Percentiles rank a stretch among this genome's conserved stretches.
Evolutionary conservation across 1,284 basidiomycete genomes (phyloP).

Genomic region (Cutaneotrichosporon cyanovorans): DNA sequence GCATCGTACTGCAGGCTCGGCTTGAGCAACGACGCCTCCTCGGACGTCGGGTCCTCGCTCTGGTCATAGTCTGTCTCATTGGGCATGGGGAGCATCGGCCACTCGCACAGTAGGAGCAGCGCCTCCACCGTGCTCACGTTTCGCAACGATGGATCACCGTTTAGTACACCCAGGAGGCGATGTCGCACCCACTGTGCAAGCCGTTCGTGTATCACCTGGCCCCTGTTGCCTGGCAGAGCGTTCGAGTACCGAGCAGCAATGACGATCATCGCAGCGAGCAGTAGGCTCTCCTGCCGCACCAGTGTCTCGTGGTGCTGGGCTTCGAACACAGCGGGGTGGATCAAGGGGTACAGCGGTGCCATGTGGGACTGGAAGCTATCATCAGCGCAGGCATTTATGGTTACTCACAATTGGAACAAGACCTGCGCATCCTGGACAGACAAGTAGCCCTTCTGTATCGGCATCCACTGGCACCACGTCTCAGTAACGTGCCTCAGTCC

Average conservation of each 20-base stretch:
- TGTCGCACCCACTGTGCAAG: constrained; percentile 10
- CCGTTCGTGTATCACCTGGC: not conserved
- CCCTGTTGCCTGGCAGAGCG: constrained; percentile 2
- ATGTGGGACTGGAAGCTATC: constrained; percentile 11
- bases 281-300: constrained; percentile 5
- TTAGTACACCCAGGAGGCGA: constrained; percentile 4
- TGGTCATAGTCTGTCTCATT: not conserved
- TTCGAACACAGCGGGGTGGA: constrained; percentile 8
- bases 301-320: constrained; percentile 8
- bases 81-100: constrained; percentile 12
- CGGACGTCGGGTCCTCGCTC: not conserved
- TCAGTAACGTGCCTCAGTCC: constrained; percentile 1
- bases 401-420: constrained; percentile 7
- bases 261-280: constrained; percentile 11
- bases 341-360: constrained; percentile 12
- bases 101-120: constrained; percentile 12
- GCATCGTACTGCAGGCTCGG: constrained; percentile 11
- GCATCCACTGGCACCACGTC: constrained; percentile 7
- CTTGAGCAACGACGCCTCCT: constrained; percentile 6
- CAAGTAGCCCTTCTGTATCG: constrained; percentile 7
- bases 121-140: constrained; percentile 10
- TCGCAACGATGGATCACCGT: constrained; percentile 9
- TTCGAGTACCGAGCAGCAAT: constrained; percentile 11
- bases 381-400: not conserved
- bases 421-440: constrained; percentile 7